These are phyloP conservation scores for Exophiala alcalophila DNA, from an alignment of 2,329 filamentous ascomycete species.

Conservation along the genomic window DNA sequence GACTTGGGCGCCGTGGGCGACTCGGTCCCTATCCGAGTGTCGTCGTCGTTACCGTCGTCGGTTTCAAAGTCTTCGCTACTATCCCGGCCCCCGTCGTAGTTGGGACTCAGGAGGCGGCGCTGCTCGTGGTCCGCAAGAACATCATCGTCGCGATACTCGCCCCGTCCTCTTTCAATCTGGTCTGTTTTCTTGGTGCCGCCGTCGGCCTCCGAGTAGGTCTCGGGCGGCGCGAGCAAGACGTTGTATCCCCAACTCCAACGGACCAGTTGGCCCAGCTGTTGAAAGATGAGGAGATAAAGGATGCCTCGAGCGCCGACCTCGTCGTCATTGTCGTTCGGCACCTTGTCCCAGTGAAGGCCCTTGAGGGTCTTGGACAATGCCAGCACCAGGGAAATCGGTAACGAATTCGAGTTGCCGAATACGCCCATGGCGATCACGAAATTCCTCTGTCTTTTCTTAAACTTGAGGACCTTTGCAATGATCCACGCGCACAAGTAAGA, in stretches of 20 bases:
- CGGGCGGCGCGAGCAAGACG: constrained; percentile 82
- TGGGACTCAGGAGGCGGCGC: constrained; percentile 24
- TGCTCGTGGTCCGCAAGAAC: constrained; percentile 36
- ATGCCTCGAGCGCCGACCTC: constrained; percentile 93
- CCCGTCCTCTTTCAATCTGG: constrained; percentile 40
- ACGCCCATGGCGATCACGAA: constrained; percentile 97
- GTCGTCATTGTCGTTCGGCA: constrained; percentile 90
- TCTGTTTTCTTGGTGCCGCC: constrained; percentile 39
- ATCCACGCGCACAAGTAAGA: constrained; percentile 74
- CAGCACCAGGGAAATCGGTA: constrained; percentile 92
- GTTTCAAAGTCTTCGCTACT: constrained; percentile 23
- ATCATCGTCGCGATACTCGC: constrained; percentile 41
- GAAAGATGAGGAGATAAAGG: constrained; percentile 92
- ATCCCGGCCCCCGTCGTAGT: constrained; percentile 17
- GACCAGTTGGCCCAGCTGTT: constrained; percentile 91
- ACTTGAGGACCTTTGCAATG: constrained; percentile 72
- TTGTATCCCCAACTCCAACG: constrained; percentile 99
- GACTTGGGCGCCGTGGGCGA: constrained; percentile 28
- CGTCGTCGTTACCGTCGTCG: constrained; percentile 27
- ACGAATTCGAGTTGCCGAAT: constrained; percentile 96
- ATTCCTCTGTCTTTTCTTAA: constrained; percentile 82
- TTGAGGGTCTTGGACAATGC: constrained; percentile 88
- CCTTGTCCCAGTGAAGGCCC: constrained; percentile 88
- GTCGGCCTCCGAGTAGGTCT: constrained; percentile 48
- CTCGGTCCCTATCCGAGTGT: constrained; percentile 27